Evolutionary conservation across 371 early-diverging fungal genomes (phyloP).

Genomic region (Apophysomyces trapeziformis): DNA sequence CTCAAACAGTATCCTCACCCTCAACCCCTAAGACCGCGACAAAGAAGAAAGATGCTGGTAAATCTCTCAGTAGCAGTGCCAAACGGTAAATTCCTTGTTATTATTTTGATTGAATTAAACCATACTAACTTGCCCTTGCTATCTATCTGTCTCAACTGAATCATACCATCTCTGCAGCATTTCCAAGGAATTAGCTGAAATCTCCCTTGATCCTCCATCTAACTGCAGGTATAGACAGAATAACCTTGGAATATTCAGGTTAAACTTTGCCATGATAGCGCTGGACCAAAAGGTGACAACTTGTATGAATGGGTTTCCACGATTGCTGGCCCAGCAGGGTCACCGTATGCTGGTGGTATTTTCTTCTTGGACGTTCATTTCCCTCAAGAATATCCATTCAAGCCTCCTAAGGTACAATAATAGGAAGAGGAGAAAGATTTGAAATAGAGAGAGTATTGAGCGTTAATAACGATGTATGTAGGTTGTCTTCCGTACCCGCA

Average conservation of each 20-base stretch:
- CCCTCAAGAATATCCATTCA: slow-evolving; percentile 99
- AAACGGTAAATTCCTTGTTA: slow-evolving; percentile 50
- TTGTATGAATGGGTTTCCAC: slow-evolving; percentile 96
- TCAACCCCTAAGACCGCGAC: slow-evolving; percentile 20
- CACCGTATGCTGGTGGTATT: slow-evolving; percentile 86
- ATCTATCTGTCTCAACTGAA: not conserved
- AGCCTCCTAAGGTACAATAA: slow-evolving; percentile 90
- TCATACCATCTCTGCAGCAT: slow-evolving; percentile 59
- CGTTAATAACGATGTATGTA: slow-evolving; percentile 23
- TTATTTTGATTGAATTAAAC: not conserved
- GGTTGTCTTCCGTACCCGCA: slow-evolving; percentile 94
- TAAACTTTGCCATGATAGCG: slow-evolving; percentile 50
- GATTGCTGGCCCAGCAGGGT: slow-evolving; percentile 86
- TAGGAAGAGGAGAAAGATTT: not conserved
- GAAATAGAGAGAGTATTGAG: slow-evolving; percentile 9
- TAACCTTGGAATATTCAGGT: slow-evolving; percentile 9
- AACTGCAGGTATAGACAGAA: slow-evolving; percentile 75
- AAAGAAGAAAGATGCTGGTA: slow-evolving; percentile 38
- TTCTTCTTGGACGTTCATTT: slow-evolving; percentile 98
- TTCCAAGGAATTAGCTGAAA: slow-evolving; percentile 95
- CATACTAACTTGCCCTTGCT: slow-evolving; percentile 3
- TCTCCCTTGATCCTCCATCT: slow-evolving; percentile 92
- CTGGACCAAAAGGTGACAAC: slow-evolving; percentile 96
- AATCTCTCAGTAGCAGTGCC: slow-evolving; percentile 58
- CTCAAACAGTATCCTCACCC: slow-evolving; percentile 18